Base-by-base conservation (phyloP, 768 basidiomycete species). In the Auriscalpium microsporum region DNA sequence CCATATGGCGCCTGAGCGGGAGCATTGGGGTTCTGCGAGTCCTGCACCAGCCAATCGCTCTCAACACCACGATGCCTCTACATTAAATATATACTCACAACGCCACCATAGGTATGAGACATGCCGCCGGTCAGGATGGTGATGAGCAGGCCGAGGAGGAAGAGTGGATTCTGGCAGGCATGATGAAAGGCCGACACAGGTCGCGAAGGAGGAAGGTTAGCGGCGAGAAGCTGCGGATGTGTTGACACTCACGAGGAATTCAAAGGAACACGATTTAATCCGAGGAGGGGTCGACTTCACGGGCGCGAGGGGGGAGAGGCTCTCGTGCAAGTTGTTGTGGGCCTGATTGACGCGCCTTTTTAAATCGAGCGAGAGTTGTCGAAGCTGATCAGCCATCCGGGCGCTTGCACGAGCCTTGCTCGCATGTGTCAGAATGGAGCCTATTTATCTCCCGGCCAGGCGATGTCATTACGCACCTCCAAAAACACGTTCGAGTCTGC, bases 301-400 rank as follows among this genome's bases (percentile, higher is more conserved):
- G 28, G 28, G 6, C 34, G 9, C 8, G 2, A 51, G 45, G 8
- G 56, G 50, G n/a, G 53, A 44, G 56, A 52, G 8, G 36, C 13
- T 54, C 23, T 54, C 35, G 34, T 60, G 58, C 10, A 58, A 38
- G 17, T 10, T 14, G 40, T 54, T 53, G 45, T 60, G 58, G 10
- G 19, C 53, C 21, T 44, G 16, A 55, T 60, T 60, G 23, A 54
- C 21, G 50, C 21, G n/a, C 49, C 45, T 58, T 50, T 59, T 60
- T 52, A 60, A 1, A n/a, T 17, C 10, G 28, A 53, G 37, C 9
- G n/a, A n/a, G 33, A 54, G 21, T 13, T 34, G 17, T 17, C 14
- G 10, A 37, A 58, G 50, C 7, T 8, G 11, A 37, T 34, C 44
- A 17, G 16, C 47, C 23, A 17, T 45, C 9, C 23, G 37, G 10